Base-by-base conservation (phyloP, 768 basidiomycete species). In the Hericium rajendrae region DNA sequence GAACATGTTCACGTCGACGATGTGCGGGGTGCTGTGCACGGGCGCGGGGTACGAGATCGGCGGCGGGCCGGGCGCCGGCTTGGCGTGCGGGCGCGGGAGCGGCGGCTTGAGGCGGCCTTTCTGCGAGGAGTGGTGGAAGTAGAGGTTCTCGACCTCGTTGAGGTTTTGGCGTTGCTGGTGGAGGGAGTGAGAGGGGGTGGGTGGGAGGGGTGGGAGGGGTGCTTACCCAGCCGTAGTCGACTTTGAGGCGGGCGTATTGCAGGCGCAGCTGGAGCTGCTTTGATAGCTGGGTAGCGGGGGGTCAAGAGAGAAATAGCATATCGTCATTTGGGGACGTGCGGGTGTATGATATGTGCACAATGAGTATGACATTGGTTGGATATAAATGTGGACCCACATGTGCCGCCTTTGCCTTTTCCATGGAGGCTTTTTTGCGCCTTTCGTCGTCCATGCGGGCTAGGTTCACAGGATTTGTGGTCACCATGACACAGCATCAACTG, bases 111-210 rank as follows among this genome's bases (percentile, higher is more conserved):
- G 56, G 39, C 56, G 54, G 40, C 58, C 60, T 46, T 54, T 76
- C 26, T 74, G 69, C 53, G 84, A 78, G 0, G 85, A 84, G 63
- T 84, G 83, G 54, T 81, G 84, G 63, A 88, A 88, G 71, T 88
- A 88, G 24, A 88, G 74, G 62, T 88, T 88, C 67, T 88, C 86
- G 13, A 88, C 86, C 70, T 88, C 86, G 64, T 86, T 86, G 46
- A 88, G 69, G 56, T 77, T 87, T 68, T 88, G 87, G 56, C 82
- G 81, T 82, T 86, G 84, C 85, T 87, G 65, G 16, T 57, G 59
- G 24, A 26, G 51, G 38, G 38, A 55, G 57, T 43, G 48, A 56
- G 58, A 15, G 32, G 32, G 26, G 32, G 32, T 32, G 8, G 32
- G 6, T 6, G 32, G 32, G 32, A 6, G 5, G 8, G 32, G 32